Conservation (phyloP, 2,329 filamentous ascomycete species). For the Ceratocystis alfenasii region DNA sequence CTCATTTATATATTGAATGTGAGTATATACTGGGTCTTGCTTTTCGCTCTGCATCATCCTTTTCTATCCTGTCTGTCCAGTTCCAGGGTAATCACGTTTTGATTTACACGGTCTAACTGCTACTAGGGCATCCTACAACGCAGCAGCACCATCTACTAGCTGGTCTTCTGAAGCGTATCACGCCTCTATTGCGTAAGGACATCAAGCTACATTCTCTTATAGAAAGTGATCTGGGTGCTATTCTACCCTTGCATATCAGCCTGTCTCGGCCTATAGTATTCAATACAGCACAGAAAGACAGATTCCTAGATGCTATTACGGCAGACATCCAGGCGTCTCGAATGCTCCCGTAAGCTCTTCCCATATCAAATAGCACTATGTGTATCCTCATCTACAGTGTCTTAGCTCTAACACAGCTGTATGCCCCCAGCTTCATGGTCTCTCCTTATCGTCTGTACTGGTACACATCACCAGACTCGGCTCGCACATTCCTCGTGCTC, state of each 20-base stretch:
- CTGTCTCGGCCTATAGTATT: slow-evolving; percentile 73
- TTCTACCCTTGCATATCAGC: slow-evolving; percentile 78
- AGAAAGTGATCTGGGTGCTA: slow-evolving; percentile 62
- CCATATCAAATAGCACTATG: not conserved
- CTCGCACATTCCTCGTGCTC: slow-evolving; percentile 78
- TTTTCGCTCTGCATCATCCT: not conserved
- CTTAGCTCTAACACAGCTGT: slow-evolving; percentile 29
- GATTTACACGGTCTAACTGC: slow-evolving; percentile 19
- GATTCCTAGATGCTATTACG: slow-evolving; percentile 49
- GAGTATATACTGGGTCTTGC: slow-evolving; percentile 30
- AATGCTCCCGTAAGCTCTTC: slow-evolving; percentile 1
- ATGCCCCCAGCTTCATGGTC: slow-evolving; percentile 32
- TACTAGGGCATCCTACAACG: slow-evolving; percentile 42
- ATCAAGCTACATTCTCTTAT: slow-evolving; percentile 55
- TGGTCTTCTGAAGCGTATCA: slow-evolving; percentile 33
- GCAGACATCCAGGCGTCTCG: slow-evolving; percentile 29
- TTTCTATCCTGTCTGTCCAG: not conserved
- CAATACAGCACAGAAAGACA: slow-evolving; percentile 55
- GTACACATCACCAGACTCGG: slow-evolving; percentile 43
- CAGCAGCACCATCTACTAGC: slow-evolving; percentile 38
- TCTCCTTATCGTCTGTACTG: slow-evolving; percentile 34
- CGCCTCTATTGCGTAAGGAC: slow-evolving; percentile 27
- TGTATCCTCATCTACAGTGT: not conserved
- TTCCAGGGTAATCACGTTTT: not conserved
- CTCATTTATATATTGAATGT: slow-evolving; percentile 90